A percentile compares a stretch with the other conserved stretches of the same genome.
phyloP scores from a whole-genome alignment of 169 alveolate species.

The Plasmodium relictum region DNA sequence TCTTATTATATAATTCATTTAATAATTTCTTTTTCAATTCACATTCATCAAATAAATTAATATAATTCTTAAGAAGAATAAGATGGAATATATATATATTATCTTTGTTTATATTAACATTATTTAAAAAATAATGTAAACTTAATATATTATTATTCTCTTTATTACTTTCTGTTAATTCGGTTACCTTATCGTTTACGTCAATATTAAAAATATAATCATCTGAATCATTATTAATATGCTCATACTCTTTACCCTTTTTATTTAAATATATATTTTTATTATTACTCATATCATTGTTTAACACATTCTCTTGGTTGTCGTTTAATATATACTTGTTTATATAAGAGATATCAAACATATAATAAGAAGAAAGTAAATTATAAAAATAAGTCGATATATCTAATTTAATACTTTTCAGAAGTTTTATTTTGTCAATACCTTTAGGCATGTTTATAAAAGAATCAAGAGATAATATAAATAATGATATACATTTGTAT shows the following conservation, averaged over 20 bases:
- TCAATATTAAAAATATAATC: conserved; percentile 62
- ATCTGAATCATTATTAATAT: conserved; percentile 30
- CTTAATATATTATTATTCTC: conserved; percentile 1
- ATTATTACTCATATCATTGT: not conserved
- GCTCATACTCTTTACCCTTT: not conserved
- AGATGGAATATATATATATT: conserved; percentile 34
- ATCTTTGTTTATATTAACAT: conserved; percentile 14
- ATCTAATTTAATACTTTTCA: conserved; percentile 38
- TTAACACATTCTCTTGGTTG: not conserved
- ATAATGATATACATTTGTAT: conserved; percentile 36
- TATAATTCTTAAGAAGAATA: conserved; percentile 26
- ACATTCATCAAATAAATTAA: conserved; percentile 59
- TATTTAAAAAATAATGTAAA: conserved; percentile 43
- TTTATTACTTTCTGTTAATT: not conserved
- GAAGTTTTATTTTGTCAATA: conserved; percentile 19
- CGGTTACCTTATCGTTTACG: not conserved
- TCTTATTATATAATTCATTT: conserved; percentile 27
- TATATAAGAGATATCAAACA: conserved; percentile 42
- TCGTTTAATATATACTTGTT: conserved; percentile 11
- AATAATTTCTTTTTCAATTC: conserved; percentile 52
- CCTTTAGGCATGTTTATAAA: conserved; percentile 54
- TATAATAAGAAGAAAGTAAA: conserved; percentile 4
- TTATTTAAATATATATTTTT: not conserved
- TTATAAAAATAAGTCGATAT: conserved; percentile 13
- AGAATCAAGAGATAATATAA: conserved; percentile 21